Base-by-base conservation (phyloP, 371 early-diverging fungal genomes). In the Fennellomyces sp. region DNA sequence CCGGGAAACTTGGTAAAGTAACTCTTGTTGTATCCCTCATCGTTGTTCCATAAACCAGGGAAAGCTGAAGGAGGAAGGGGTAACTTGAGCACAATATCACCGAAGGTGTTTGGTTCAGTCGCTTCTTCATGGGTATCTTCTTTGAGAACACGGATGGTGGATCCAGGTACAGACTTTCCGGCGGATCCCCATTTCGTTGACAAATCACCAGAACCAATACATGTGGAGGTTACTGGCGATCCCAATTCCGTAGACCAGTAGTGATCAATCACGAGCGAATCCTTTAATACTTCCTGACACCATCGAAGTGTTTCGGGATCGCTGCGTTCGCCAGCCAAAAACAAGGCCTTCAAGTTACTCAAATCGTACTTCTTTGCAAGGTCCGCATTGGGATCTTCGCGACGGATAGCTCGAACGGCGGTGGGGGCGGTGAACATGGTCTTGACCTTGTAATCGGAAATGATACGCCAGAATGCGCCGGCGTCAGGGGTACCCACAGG, bases 351-450 rank as follows among this genome's bases (percentile, higher is more conserved):
- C 47, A 97, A 70, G 5, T 54, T 49, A 0, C 65, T 67, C 42
- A 92, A 61, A 56, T 91, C 81, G 66, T 90, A 87, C 51, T 83
- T 73, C 23, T 74, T 75, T 23, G 88, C 75, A 2, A 78, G 33
- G 21, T 66, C 50, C 7, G 88, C 88, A 1, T 87, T 69, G 0
- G 91, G 89, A 68, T 94, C 95, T 39, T 90, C 93, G 28, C 91
- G 81, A 28, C 91, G 87, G 65, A 97, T 81, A 17, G 93, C 91
- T 41, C 96, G 87, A 25, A 94, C 80, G 0, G 95, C 93, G 0
- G 98, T 98, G 1, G 98, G 98, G 1, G 98, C 97, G 3, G 96
- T 95, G 65, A 90, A 97, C 69, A 96, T 84, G 0, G 88, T 87
- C 13, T 87, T 91, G 56, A 87, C 89, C 27, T 83, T 82, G 72